These are phyloP conservation scores for Solanum megistacrolobum DNA, from an alignment of 257 asterid genomes.

Conservation along the genomic window DNA sequence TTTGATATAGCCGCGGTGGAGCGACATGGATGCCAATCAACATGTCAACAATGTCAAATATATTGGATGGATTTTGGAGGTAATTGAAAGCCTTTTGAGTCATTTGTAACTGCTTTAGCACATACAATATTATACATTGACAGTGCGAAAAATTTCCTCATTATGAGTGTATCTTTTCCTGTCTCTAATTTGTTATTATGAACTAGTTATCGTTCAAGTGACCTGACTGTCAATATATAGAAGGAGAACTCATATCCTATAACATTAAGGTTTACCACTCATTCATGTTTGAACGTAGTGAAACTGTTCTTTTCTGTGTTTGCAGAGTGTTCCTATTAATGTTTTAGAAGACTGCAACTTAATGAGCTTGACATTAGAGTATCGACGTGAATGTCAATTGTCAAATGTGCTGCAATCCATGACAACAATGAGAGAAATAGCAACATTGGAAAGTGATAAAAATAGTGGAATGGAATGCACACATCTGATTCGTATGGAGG, in stretches of 20 bases:
- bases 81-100: conserved; percentile 3
- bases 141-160: background rate
- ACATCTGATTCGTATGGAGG: conserved; percentile 77
- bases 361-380: conserved; percentile 57
- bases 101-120: background rate
- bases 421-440: conserved; percentile 31
- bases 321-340: conserved; percentile 65
- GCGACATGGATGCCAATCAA: conserved; percentile 88
- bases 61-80: conserved; percentile 90
- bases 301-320: background rate
- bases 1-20: conserved; percentile 73
- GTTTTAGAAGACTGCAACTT: conserved; percentile 51
- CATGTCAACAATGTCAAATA: conserved; percentile 87
- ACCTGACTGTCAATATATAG: background rate
- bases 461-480: conserved; percentile 36
- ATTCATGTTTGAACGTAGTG: background rate
- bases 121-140: background rate
- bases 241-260: background rate
- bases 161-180: too few relatives aligned
- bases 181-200: background rate
- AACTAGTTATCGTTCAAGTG: background rate
- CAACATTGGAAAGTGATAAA: background rate
- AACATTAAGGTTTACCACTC: background rate
- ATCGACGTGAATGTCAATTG: conserved; percentile 61
- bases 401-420: conserved; percentile 58